Evolutionary conservation across 495 filamentous ascomycete species (phyloP).

Genomic region (Polyplosphaeria fusca): DNA sequence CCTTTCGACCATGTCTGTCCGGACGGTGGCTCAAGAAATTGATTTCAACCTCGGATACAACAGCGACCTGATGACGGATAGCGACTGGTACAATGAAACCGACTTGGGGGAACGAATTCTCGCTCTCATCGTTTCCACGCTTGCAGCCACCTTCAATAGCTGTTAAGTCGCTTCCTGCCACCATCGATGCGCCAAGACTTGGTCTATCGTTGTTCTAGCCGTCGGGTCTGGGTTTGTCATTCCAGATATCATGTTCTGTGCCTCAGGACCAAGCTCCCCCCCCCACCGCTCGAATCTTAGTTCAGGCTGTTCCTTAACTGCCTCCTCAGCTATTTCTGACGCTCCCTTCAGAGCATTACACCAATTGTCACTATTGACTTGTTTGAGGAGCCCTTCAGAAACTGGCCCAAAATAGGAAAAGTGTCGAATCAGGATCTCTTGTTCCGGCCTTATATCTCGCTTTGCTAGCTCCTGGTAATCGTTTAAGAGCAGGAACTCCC

Average conservation of each 20-base stretch:
- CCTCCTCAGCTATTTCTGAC: conserved; percentile 34
- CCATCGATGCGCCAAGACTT: conserved; percentile 38
- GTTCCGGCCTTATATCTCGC: conserved; percentile 36
- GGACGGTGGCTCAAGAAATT: conserved; percentile 2
- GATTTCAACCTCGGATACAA: conserved; percentile 5
- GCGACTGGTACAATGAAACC: conserved; percentile 11
- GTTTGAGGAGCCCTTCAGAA: conserved; percentile 37
- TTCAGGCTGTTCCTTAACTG: conserved; percentile 31
- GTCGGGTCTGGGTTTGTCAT: conserved; percentile 38
- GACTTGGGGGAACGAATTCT: conserved; percentile 24
- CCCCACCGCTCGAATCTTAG: conserved; percentile 36
- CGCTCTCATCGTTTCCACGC: conserved; percentile 12
- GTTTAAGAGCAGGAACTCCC: conserved; percentile 34
- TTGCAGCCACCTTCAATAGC: conserved; percentile 19
- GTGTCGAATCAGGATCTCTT: conserved; percentile 38
- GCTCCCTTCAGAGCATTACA: conserved; percentile 31
- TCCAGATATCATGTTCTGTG: conserved; percentile 37
- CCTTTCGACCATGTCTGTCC: conserved; percentile 6
- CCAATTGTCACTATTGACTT: conserved; percentile 36
- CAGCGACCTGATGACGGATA: conserved; percentile 15
- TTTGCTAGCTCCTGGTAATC: conserved; percentile 37
- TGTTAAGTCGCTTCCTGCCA: conserved; percentile 34
- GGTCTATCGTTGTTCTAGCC: conserved; percentile 40
- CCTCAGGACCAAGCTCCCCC: conserved; percentile 27
- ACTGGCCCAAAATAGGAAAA: conserved; percentile 38